phyloP scores from a whole-genome alignment of 116 monocot genomes.

The Papilionanthe hybrid region DNA sequence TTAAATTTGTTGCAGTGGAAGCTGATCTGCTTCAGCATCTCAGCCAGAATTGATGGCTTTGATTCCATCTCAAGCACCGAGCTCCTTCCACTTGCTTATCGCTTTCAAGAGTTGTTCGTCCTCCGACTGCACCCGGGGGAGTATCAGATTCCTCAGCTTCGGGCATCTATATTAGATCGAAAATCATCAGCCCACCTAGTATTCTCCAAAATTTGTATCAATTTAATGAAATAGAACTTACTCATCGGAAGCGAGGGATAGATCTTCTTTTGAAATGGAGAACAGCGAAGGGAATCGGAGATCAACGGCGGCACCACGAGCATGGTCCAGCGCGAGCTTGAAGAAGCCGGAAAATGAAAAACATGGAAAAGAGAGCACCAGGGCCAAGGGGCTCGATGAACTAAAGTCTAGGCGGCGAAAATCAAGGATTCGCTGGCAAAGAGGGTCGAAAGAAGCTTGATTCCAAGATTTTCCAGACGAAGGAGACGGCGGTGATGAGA shows the following conservation, averaged over 20 bases:
- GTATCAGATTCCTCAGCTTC: slow-evolving; percentile 13
- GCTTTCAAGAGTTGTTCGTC: slow-evolving; percentile 19
- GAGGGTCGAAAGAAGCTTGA: slow-evolving; percentile 6
- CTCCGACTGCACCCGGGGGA: slow-evolving; percentile 15
- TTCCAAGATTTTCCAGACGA: slow-evolving; percentile 16
- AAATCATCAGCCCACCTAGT: neutral
- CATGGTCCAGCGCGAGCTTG: slow-evolving; percentile 12
- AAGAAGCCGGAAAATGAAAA: slow-evolving; percentile 28
- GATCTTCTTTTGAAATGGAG: slow-evolving; percentile 6
- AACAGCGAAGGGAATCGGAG: slow-evolving; percentile 15
- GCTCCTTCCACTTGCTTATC: slow-evolving; percentile 31
- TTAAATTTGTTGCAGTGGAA: slow-evolving; percentile 20
- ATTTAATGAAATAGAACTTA: neutral
- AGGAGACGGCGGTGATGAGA: slow-evolving; percentile 9
- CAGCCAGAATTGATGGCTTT: slow-evolving; percentile 32
- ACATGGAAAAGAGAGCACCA: too few relatives aligned
- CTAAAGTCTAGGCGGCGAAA: slow-evolving; percentile 23
- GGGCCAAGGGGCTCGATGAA: slow-evolving; percentile 7
- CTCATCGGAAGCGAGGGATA: slow-evolving; percentile 12
- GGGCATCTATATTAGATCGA: slow-evolving; percentile 22
- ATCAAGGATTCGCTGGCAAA: slow-evolving; percentile 22
- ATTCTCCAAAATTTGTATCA: neutral
- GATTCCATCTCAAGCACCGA: slow-evolving; percentile 31
- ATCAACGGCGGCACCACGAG: slow-evolving; percentile 15
- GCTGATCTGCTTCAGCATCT: slow-evolving; percentile 19